These are phyloP conservation scores for Aspergillus indologenus DNA, from an alignment of 495 filamentous ascomycete species.

Conservation along the genomic window DNA sequence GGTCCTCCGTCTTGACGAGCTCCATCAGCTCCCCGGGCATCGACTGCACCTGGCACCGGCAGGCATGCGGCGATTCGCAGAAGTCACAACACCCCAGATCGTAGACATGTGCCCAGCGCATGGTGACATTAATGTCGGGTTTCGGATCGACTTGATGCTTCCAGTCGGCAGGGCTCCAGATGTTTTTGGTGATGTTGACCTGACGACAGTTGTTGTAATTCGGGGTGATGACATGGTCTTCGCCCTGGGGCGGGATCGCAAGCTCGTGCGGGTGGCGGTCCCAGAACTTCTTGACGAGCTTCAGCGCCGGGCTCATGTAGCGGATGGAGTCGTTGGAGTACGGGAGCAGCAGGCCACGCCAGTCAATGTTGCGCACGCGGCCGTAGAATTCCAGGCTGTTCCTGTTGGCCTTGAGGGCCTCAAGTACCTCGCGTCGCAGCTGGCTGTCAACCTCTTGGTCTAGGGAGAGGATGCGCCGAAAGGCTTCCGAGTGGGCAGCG, in stretches of 20 bases:
- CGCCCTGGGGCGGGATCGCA: conserved; percentile 11
- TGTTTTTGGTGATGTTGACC: conserved; percentile 17
- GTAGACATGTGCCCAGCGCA: conserved; percentile 4
- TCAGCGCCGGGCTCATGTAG: conserved; percentile 4
- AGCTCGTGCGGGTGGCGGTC: conserved; percentile 24
- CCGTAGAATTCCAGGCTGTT: conserved; percentile 34
- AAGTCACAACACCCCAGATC: conserved; percentile 14
- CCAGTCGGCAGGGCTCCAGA: conserved; percentile 17
- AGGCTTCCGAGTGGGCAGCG: conserved; percentile 21
- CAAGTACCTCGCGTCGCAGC: conserved; percentile 19
- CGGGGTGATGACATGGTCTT: conserved; percentile 14
- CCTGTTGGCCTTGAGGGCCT: conserved; percentile 17
- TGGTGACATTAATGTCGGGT: conserved; percentile 15
- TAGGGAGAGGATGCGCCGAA: conserved; percentile 18
- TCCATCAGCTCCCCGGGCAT: conserved; percentile 29
- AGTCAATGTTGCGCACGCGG: conserved; percentile 28
- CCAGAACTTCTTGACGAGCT: conserved; percentile 11
- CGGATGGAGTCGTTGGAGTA: conserved; percentile 12
- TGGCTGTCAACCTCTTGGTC: background rate
- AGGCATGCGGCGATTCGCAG: conserved; percentile 15
- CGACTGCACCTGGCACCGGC: conserved; percentile 18
- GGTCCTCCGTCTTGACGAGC: conserved; percentile 28
- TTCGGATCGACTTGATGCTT: no score
- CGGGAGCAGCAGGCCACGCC: conserved; percentile 22
- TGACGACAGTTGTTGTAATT: conserved; percentile 14